phyloP scores from a whole-genome alignment of 257 asterid species.

The Solanum bulbocastanum region DNA sequence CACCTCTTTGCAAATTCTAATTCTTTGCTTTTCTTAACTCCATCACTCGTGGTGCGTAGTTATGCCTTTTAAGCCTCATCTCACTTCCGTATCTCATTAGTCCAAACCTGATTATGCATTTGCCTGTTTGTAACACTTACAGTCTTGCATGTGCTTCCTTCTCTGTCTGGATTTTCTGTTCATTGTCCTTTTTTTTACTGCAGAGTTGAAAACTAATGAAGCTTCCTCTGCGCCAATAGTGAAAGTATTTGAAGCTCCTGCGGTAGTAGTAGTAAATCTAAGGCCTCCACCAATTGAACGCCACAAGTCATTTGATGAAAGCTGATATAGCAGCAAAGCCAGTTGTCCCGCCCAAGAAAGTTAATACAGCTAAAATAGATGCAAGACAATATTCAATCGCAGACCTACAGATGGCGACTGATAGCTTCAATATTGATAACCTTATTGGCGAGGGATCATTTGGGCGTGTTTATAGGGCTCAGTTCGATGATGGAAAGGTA shows the following conservation, averaged over 20 bases:
- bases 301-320: slow-evolving; percentile 70
- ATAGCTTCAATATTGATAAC: slow-evolving; percentile 69
- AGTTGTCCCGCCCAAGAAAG: slow-evolving; percentile 56
- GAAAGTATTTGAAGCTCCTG: slow-evolving; percentile 54
- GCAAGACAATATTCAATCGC: slow-evolving; percentile 66
- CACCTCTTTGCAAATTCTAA: background rate
- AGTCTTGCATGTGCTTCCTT: background rate
- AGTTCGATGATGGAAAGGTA: slow-evolving; percentile 75
- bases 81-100: background rate
- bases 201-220: slow-evolving; percentile 59
- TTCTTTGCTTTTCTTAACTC: background rate
- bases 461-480: slow-evolving; percentile 85
- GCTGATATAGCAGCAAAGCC: slow-evolving; percentile 54
- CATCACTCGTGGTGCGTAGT: background rate
- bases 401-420: slow-evolving; percentile 88
- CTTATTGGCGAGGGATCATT: slow-evolving; percentile 87
- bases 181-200: background rate
- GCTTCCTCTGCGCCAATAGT: slow-evolving; percentile 30
- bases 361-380: slow-evolving; percentile 41
- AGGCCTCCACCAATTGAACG: slow-evolving; percentile 78
- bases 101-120: background rate
- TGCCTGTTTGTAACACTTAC: background rate
- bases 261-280: slow-evolving; percentile 32
- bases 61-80: background rate
- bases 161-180: background rate